Percentiles rank a stretch among this genome's conserved stretches.
Evolutionary conservation across 768 basidiomycete species (phyloP).

Genomic region (Mycena maculata): DNA sequence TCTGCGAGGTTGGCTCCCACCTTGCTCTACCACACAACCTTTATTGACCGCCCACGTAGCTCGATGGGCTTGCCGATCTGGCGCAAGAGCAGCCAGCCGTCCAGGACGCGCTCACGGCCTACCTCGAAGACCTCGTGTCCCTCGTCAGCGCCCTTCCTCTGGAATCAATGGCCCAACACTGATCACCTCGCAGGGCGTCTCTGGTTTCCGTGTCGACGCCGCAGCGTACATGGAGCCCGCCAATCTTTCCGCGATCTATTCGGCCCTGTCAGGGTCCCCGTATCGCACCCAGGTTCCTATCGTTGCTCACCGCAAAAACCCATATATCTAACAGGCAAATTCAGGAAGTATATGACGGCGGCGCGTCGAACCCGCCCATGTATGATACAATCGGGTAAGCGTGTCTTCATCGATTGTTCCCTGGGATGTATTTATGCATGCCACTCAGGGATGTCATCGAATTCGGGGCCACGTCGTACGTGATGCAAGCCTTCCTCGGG

Average conservation of each 20-base stretch:
- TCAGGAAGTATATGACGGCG: conserved; percentile 28
- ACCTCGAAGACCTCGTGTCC: conserved; percentile 24
- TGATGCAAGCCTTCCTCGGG: conserved; percentile 26
- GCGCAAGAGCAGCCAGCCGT: conserved; percentile 24
- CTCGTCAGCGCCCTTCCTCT: conserved; percentile 22
- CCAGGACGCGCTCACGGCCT: conserved; percentile 12
- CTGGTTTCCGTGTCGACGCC: conserved; percentile 27
- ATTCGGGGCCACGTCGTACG: conserved; percentile 22
- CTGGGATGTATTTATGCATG: conserved; percentile 7
- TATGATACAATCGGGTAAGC: conserved; percentile 26
- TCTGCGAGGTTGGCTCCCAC: conserved; percentile 15
- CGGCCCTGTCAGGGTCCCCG: conserved; percentile 24
- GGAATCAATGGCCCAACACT: conserved; percentile 10
- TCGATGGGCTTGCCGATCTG: conserved; percentile 23
- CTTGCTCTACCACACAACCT: conserved; percentile 1
- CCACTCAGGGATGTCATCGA: conserved; percentile 27
- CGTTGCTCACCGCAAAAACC: conserved; percentile 3
- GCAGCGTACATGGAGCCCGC: conserved; percentile 20
- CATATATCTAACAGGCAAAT: background rate
- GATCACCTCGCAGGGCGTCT: conserved; percentile 13
- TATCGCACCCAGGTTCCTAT: conserved; percentile 25
- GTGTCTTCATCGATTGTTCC: conserved; percentile 3
- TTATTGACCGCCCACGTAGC: conserved; percentile 16
- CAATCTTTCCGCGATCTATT: conserved; percentile 25
- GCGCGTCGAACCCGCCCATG: conserved; percentile 22